phyloP scores from a whole-genome alignment of 78 protist genomes.

The Planoprotostelium fungivorum region DNA sequence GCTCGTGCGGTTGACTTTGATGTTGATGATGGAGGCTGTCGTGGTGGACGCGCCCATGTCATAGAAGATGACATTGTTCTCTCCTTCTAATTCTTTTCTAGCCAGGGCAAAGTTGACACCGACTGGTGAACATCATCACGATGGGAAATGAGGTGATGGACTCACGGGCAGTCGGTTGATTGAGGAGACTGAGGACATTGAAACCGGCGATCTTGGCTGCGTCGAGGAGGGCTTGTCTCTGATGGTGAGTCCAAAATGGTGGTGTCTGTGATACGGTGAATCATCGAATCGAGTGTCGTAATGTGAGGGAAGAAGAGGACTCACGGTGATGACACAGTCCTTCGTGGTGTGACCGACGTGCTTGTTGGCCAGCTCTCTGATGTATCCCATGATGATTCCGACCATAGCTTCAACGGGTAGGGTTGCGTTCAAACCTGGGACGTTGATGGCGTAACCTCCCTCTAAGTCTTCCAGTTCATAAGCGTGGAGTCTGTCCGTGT shows the following conservation, averaged over 20 bases:
- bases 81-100: constrained; percentile 23
- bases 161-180: constrained; percentile 20
- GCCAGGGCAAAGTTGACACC: constrained; percentile 38
- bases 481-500: not conserved
- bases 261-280: constrained; percentile 17
- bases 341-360: constrained; percentile 7
- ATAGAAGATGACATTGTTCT: constrained; percentile 38
- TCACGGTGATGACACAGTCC: constrained; percentile 55
- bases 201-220: constrained; percentile 65
- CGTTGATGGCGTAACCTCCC: not conserved
- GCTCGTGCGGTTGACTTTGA: constrained; percentile 16
- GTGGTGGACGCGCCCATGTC: constrained; percentile 69
- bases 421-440: not conserved
- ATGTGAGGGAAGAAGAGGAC: not conserved
- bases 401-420: not conserved
- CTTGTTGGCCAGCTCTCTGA: constrained; percentile 17
- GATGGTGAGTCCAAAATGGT: constrained; percentile 39
- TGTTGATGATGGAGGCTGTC: constrained; percentile 35
- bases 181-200: constrained; percentile 41
- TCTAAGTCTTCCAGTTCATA: not conserved
- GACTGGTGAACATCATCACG: not conserved
- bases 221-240: constrained; percentile 70
- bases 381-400: constrained; percentile 24
- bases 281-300: not conserved
- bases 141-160: not conserved